Base-by-base conservation (phyloP, 225 moss, liverwort and hornwort genomes). In the Antitrichia curtipendula region DNA sequence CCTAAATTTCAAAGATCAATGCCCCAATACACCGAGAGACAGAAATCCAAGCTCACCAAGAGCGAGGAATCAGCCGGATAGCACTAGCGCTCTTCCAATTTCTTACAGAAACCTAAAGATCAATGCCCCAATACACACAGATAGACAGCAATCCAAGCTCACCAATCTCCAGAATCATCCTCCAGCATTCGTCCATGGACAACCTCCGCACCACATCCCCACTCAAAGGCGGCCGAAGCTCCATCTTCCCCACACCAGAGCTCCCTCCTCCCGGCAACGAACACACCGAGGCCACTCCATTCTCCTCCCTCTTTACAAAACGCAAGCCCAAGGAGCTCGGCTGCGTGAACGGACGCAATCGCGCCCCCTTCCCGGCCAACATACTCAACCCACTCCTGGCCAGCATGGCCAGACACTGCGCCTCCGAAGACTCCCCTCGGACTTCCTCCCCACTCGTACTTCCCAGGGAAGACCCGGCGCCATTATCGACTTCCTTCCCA, bases 171-270 rank as follows among this genome's bases (percentile, higher is more conserved):
- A 93, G 84, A 75, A 92, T 91, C 49, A 91, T 60, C 88, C 85
- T 91, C 93, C 90, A 93, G 86, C 89, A 88, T 83, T 92, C 93
- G 68, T 93, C 85, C 56, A 85, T 40, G 12, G 92, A 77, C 59
- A 92, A 81, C 62, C 86, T 88, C 63, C 75, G 81, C 71, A 81
- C 81, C 14, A 86, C 45, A 66, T 92, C 93, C 25, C 54, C 54
- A 47, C 59, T 78, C 64, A 18, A 36, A 43, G 62, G 49, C 60
- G 47, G 63, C 24, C 31, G 70, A 54, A 18, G 57, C 84, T 71
- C 84, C 45, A 36, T 5, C 32, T 63, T 63, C 63, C 24, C 81
- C 34, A 10, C 82, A 17, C n/a, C 82, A 16, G 78, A 29, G 78
- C 58, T 41, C 25, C 64, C 64, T 49, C 50, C 82, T 16, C 63